These are phyloP conservation scores for Diaporthe vexans DNA, from an alignment of 2,329 filamentous ascomycete genomes.

Conservation along the genomic window DNA sequence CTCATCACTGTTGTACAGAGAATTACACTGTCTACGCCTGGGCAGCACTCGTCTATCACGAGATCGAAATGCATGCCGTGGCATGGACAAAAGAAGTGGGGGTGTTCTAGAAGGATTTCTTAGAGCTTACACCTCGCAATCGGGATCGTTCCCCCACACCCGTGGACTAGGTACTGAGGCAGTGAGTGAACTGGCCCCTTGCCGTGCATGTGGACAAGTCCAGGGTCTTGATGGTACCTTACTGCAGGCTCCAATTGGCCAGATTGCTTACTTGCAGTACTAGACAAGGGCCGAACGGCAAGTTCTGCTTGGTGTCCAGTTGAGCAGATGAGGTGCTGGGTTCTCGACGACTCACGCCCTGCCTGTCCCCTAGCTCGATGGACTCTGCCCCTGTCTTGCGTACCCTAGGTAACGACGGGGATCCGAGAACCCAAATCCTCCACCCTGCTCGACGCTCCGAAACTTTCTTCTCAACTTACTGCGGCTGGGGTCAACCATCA, in stretches of 20 bases:
- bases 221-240: background rate
- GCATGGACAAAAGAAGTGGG: background rate
- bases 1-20: background rate
- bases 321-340: background rate
- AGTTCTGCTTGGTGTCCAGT: background rate
- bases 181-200: background rate
- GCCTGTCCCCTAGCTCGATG: background rate
- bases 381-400: background rate
- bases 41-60: background rate
- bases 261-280: background rate
- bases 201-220: background rate
- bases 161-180: background rate
- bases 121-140: slow-evolving; percentile 23
- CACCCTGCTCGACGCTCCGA: too few relatives aligned
- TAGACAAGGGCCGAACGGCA: background rate
- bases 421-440: too few relatives aligned
- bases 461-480: too few relatives aligned
- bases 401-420: too few relatives aligned
- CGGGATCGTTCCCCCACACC: slow-evolving; percentile 20
- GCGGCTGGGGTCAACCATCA: too few relatives aligned
- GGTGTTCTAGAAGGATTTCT: slow-evolving; percentile 2
- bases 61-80: background rate
- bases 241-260: background rate
- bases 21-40: background rate
- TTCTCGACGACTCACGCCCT: background rate